Evolutionary conservation across 306 rosid species (phyloP).

Genomic region (Medicago ruthenica): DNA sequence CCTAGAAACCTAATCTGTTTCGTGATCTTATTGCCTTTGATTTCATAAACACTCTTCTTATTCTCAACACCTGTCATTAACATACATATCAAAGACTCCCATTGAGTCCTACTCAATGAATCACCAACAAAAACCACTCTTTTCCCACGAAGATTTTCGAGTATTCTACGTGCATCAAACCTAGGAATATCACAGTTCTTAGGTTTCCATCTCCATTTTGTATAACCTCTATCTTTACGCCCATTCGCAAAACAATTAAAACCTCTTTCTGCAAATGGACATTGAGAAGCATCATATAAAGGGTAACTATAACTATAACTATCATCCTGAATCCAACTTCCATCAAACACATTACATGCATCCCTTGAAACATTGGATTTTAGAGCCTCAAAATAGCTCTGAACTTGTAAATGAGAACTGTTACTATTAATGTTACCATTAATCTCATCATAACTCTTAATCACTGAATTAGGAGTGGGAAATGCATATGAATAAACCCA

Average conservation of each 20-base stretch:
- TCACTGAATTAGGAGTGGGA: constrained; percentile 47
- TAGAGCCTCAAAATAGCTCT: constrained; percentile 42
- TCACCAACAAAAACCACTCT: constrained; percentile 89
- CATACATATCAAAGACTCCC: constrained; percentile 92
- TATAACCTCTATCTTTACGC: constrained; percentile 64
- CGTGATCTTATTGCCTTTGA: constrained; percentile 73
- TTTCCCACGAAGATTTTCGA: constrained; percentile 79
- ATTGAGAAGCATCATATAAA: constrained; percentile 72
- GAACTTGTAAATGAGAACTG: constrained; percentile 41
- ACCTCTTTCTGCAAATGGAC: constrained; percentile 81
- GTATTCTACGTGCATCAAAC: constrained; percentile 56
- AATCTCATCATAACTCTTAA: constrained; percentile 47
- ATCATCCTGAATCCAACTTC: constrained; percentile 77
- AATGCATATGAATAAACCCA: constrained; percentile 60
- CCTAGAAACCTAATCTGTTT: constrained; percentile 74
- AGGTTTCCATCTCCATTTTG: constrained; percentile 92
- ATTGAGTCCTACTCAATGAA: constrained; percentile 90
- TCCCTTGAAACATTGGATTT: constrained; percentile 43
- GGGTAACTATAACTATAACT: constrained; percentile 57
- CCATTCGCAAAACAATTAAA: constrained; percentile 86
- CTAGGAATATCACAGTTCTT: constrained; percentile 74
- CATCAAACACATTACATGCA: constrained; percentile 76
- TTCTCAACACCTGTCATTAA: constrained; percentile 84
- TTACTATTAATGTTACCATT: constrained; percentile 15
- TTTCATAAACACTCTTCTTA: constrained; percentile 76